These are phyloP conservation scores for Secale cereale DNA, from an alignment of 176 grass and related monocot species.

Conservation along the genomic window DNA sequence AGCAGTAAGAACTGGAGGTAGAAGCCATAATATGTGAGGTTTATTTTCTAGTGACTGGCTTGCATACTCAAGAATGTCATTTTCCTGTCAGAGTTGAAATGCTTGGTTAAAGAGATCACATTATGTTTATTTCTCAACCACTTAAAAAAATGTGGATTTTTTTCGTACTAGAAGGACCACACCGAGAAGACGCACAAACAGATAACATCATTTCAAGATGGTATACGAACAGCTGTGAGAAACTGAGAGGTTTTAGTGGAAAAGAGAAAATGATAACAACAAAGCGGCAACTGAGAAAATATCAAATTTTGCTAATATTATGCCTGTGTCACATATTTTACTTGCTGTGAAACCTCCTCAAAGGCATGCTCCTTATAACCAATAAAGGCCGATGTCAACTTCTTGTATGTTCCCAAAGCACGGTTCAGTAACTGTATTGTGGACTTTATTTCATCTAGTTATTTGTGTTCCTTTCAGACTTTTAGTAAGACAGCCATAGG, in stretches of 20 bases:
- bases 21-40: slow-evolving; percentile 62
- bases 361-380: background rate
- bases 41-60: slow-evolving; percentile 42
- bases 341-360: background rate
- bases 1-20: slow-evolving; percentile 65
- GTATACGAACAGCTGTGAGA: background rate
- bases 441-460: background rate
- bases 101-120: background rate
- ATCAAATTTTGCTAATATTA: slow-evolving; percentile 4
- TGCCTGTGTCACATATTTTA: background rate
- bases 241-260: background rate
- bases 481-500: background rate
- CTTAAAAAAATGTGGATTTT: background rate
- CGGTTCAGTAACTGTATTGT: background rate
- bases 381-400: background rate
- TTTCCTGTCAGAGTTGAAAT: slow-evolving; percentile 58
- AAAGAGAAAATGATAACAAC: background rate
- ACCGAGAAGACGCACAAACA: background rate
- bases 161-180: background rate
- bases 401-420: slow-evolving; percentile 5
- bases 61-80: slow-evolving; percentile 71
- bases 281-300: background rate
- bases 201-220: slow-evolving; percentile 11
- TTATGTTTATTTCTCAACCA: background rate
- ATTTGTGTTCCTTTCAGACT: background rate